Conservation (phyloP, 352 stramenopile species). For the Phytophthora syringae region DNA sequence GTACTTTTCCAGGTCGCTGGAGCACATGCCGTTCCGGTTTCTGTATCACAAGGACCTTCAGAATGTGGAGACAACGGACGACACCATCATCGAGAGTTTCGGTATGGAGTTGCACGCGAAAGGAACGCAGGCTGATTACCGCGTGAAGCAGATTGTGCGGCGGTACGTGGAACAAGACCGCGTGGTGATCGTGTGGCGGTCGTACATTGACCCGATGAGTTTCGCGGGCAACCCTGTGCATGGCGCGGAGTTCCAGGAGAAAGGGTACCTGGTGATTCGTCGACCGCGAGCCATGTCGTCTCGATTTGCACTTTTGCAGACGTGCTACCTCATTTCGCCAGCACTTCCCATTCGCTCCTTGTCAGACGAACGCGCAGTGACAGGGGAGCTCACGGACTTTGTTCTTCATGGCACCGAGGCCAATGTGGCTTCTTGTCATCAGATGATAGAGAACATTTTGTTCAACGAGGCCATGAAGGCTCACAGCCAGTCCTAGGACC, state of each 20-base stretch:
- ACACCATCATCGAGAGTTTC: conserved; percentile 70
- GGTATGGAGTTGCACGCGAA: conserved; percentile 60
- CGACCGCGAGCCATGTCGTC: conserved; percentile 39
- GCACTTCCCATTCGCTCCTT: conserved; percentile 39
- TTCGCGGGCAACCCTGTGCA: conserved; percentile 52
- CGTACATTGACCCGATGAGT: conserved; percentile 59
- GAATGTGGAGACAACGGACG: conserved; percentile 45
- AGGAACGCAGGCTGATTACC: conserved; percentile 55
- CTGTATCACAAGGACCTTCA: conserved; percentile 50
- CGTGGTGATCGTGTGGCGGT: conserved; percentile 62
- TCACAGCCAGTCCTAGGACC: conserved; percentile 16
- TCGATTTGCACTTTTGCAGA: conserved; percentile 52
- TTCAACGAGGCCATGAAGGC: conserved; percentile 48
- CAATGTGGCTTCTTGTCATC: conserved; percentile 49
- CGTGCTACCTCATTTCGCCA: conserved; percentile 65
- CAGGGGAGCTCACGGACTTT: conserved; percentile 46
- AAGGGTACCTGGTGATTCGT: conserved; percentile 63
- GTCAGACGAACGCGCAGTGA: conserved; percentile 32
- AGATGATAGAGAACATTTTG: conserved; percentile 61
- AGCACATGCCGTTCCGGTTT: conserved; percentile 50
- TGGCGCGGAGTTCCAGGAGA: conserved; percentile 56
- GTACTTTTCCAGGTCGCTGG: conserved; percentile 54
- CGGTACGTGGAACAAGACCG: conserved; percentile 55
- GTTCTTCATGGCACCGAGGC: conserved; percentile 42
- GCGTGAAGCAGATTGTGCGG: conserved; percentile 61